phyloP scores from a whole-genome alignment of 75 land plant species.

The Larix kaempferi region DNA sequence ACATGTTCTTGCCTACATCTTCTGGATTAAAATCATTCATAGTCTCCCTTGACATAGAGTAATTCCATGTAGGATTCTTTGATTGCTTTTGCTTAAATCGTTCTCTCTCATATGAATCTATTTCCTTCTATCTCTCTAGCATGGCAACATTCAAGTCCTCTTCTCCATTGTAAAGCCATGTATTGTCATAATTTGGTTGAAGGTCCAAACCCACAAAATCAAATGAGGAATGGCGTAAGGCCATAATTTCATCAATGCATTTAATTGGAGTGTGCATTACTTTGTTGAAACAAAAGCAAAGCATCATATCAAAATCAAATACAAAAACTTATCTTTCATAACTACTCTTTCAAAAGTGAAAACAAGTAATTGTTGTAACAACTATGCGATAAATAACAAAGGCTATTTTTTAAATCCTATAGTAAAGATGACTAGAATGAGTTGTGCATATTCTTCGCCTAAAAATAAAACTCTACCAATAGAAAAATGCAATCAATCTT shows the following conservation, averaged over 20 bases:
- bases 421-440: too few relatives aligned
- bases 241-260: conserved; percentile 77
- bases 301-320: not conserved
- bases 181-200: conserved; percentile 72
- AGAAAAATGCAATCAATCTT: too few relatives aligned
- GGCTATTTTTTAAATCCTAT: too few relatives aligned
- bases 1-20: conserved; percentile 68
- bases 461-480: too few relatives aligned
- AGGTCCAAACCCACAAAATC: conserved; percentile 51
- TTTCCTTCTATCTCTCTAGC: conserved; percentile 74
- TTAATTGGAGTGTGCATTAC: conserved; percentile 69
- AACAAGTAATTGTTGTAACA: not conserved
- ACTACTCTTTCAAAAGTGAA: not conserved
- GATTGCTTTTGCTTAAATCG: conserved; percentile 31
- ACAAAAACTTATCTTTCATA: not conserved
- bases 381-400: not conserved
- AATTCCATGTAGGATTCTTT: conserved; percentile 15
- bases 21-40: conserved; percentile 38
- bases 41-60: not conserved
- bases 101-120: conserved; percentile 64
- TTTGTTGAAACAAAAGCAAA: conserved; percentile 41
- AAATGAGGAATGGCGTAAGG: conserved; percentile 40
- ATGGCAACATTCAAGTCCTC: conserved; percentile 70
- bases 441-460: too few relatives aligned
- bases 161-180: conserved; percentile 92